Conservation (phyloP, 805 yeast species). For the Pichia pseudocactophila region DNA sequence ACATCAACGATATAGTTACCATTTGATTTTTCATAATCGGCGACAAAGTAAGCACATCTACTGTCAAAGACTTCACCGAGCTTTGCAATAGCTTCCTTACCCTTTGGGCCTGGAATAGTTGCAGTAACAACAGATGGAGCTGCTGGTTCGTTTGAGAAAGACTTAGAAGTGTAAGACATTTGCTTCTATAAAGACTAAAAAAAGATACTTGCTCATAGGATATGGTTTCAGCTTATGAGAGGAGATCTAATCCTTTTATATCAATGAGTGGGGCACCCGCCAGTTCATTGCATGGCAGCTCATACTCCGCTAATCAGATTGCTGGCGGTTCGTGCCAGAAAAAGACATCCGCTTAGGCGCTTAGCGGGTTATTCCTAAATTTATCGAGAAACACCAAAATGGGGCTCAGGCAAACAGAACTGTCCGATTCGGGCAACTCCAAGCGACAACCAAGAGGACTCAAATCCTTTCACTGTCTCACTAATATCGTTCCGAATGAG, state of each 20-base stretch:
- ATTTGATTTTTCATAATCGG: slow-evolving; percentile 62
- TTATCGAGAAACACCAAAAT: too few species aligned
- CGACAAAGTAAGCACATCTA: slow-evolving; percentile 65
- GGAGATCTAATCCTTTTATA: too few species aligned
- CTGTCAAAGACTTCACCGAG: slow-evolving; percentile 60
- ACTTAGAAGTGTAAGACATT: slow-evolving; percentile 39
- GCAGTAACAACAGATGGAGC: slow-evolving; percentile 54
- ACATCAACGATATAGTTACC: slow-evolving; percentile 79
- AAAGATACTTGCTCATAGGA: too few species aligned
- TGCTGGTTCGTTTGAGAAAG: slow-evolving; percentile 76
- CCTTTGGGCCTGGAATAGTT: slow-evolving; percentile 69
- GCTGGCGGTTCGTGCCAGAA: not conserved
- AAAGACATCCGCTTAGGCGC: not conserved
- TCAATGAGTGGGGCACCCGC: not conserved
- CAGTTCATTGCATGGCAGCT: not conserved
- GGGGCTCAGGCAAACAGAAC: too few species aligned
- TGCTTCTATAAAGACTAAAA: not conserved
- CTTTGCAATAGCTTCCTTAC: slow-evolving; percentile 41
- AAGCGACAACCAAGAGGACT: too few species aligned
- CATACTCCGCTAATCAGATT: too few species aligned
- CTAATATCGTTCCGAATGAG: too few species aligned
- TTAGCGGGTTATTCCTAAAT: too few species aligned
- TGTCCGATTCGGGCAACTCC: too few species aligned
- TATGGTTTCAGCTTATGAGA: too few species aligned
- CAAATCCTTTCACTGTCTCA: too few species aligned